These are phyloP conservation scores for Camellia lanceoleosa DNA, from an alignment of 148 eudicot genomes.

Conservation along the genomic window DNA sequence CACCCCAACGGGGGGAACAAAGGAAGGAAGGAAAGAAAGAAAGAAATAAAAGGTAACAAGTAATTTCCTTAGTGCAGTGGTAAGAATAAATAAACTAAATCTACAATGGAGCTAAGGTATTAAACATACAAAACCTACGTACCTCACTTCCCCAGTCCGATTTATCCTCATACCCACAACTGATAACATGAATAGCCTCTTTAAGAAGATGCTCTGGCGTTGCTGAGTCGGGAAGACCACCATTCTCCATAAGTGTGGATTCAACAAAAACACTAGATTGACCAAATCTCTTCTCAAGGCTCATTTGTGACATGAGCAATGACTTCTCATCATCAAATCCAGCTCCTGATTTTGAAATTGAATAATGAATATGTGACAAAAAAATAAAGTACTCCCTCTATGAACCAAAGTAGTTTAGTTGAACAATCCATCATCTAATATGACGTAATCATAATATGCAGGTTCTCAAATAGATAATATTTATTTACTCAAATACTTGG, in stretches of 20 bases:
- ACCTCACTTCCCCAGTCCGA: conserved; percentile 86
- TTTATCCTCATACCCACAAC: conserved; percentile 86
- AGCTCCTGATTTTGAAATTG: conserved; percentile 45
- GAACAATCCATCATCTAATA: too few species aligned
- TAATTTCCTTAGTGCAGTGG: not conserved
- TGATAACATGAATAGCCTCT: conserved; percentile 91
- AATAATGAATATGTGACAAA: not conserved
- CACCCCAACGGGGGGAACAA: too few species aligned
- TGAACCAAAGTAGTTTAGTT: not conserved
- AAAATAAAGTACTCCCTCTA: not conserved
- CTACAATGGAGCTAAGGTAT: not conserved
- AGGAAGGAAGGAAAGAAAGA: not conserved
- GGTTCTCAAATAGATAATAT: not conserved
- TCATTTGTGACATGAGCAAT: conserved; percentile 69
- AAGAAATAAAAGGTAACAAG: not conserved
- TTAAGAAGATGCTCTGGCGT: conserved; percentile 67
- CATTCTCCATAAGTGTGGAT: conserved; percentile 84
- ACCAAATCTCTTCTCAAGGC: conserved; percentile 76
- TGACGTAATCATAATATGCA: too few species aligned
- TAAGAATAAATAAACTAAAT: not conserved
- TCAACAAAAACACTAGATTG: conserved; percentile 73
- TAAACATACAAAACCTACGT: conserved; percentile 12
- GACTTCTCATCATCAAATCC: conserved; percentile 88
- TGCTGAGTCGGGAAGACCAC: conserved; percentile 70
- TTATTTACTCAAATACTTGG: not conserved